Conservation (phyloP, 2,329 filamentous ascomycete species). For the Xylaria digitata region DNA sequence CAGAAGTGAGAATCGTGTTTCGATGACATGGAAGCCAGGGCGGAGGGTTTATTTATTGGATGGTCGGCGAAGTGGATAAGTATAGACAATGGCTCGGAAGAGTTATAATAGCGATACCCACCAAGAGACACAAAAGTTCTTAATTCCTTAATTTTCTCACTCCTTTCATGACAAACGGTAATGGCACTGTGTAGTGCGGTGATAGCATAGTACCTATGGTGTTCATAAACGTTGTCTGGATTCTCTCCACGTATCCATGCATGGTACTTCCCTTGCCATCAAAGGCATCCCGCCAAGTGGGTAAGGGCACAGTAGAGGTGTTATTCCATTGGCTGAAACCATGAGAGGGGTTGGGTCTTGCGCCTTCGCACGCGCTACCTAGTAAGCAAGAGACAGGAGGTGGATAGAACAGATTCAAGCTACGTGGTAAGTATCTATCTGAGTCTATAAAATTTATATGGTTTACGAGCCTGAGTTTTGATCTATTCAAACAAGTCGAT, state of each 20-base stretch:
- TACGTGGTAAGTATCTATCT: no score
- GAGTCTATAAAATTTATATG: no score
- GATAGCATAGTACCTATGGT: no score
- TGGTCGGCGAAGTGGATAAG: conserved; percentile 28
- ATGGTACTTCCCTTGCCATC: conserved; percentile 3
- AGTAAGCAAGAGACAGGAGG: no score
- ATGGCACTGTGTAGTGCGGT: no score
- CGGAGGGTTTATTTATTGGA: conserved; percentile 15
- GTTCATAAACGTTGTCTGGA: no score
- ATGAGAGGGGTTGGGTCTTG: no score
- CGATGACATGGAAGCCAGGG: no score
- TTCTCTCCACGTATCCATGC: not conserved
- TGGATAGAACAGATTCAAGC: no score
- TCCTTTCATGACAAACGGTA: not conserved
- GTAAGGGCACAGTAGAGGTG: not conserved
- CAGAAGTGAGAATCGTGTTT: not conserved
- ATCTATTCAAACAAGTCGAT: not conserved
- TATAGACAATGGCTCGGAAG: conserved; percentile 35
- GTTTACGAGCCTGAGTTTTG: no score
- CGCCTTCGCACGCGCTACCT: no score
- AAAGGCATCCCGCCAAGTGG: conserved; percentile 4
- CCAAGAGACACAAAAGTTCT: conserved; percentile 27
- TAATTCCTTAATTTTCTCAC: not conserved
- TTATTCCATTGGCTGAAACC: conserved; percentile 12
- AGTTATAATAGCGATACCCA: conserved; percentile 38